Evolutionary conservation across 768 basidiomycete species (phyloP).

Genomic region (Nidularia pulvinata): DNA sequence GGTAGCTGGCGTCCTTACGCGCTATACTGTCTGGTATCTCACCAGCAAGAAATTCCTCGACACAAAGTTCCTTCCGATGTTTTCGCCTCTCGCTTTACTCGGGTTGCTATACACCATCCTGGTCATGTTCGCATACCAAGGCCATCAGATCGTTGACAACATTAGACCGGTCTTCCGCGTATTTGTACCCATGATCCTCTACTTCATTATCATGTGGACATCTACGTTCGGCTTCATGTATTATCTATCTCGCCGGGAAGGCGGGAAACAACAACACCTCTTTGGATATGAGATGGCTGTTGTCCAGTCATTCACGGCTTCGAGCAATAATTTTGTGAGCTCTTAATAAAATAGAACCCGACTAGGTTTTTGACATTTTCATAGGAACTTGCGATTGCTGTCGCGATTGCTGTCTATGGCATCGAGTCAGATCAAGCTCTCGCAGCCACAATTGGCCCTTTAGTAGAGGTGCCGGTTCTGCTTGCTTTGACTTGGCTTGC

Average conservation of each 20-base stretch:
- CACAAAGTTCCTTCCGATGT: constrained; percentile 59
- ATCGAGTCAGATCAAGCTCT: constrained; percentile 78
- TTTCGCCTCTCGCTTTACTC: constrained; percentile 68
- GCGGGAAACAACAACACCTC: constrained; percentile 3
- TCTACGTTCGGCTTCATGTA: constrained; percentile 58
- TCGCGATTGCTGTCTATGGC: constrained; percentile 78
- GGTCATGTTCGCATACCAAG: constrained; percentile 73
- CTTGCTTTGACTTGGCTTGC: constrained; percentile 69
- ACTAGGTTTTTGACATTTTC: neutral
- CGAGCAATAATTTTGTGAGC: constrained; percentile 75
- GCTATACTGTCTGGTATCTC: constrained; percentile 49
- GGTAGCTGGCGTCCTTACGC: constrained; percentile 67
- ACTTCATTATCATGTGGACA: constrained; percentile 80
- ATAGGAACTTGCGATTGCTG: constrained; percentile 83
- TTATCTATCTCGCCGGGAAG: constrained; percentile 36
- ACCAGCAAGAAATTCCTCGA: constrained; percentile 48
- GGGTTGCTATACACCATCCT: constrained; percentile 84
- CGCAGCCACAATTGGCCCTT: constrained; percentile 77
- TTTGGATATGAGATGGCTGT: constrained; percentile 73
- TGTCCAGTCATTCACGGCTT: constrained; percentile 79
- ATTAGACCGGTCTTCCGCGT: constrained; percentile 79
- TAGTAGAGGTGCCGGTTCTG: constrained; percentile 82
- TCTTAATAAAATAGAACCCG: neutral
- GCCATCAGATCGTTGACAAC: constrained; percentile 69
- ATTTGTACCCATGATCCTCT: constrained; percentile 78